phyloP scores from a whole-genome alignment of 2,329 filamentous ascomycete species.

The Beauveria pseudobassiana region DNA sequence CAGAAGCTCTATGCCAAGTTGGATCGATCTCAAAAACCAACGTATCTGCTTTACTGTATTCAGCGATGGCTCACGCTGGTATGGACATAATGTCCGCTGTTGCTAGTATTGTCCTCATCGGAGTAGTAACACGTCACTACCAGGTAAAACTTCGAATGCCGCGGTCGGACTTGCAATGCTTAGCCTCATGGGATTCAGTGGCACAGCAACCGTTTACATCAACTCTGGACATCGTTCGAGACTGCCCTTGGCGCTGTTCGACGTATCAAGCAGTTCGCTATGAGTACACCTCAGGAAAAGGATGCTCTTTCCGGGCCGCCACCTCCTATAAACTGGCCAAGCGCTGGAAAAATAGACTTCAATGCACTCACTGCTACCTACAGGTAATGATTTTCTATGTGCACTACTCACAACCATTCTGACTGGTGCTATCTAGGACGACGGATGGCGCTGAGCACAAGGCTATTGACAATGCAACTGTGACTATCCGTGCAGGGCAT shows the following conservation, averaged over 20 bases:
- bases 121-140: constrained; percentile 23
- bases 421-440: neutral
- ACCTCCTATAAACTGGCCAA: neutral
- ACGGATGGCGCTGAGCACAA: neutral
- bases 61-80: constrained; percentile 38
- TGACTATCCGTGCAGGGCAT: neutral
- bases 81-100: constrained; percentile 30
- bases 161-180: neutral
- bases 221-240: neutral
- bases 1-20: constrained; percentile 36
- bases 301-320: neutral
- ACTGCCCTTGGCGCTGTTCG: no score
- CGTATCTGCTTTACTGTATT: constrained; percentile 33
- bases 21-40: constrained; percentile 17
- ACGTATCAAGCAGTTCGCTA: neutral
- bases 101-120: constrained; percentile 20
- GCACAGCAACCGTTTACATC: neutral
- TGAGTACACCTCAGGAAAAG: neutral
- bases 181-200: no score
- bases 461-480: neutral
- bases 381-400: neutral
- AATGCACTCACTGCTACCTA: constrained; percentile 6
- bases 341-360: neutral
- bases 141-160: neutral
- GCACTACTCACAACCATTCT: no score